These are phyloP conservation scores for Xylaria digitata DNA, from an alignment of 2,329 filamentous ascomycete species.

Conservation along the genomic window DNA sequence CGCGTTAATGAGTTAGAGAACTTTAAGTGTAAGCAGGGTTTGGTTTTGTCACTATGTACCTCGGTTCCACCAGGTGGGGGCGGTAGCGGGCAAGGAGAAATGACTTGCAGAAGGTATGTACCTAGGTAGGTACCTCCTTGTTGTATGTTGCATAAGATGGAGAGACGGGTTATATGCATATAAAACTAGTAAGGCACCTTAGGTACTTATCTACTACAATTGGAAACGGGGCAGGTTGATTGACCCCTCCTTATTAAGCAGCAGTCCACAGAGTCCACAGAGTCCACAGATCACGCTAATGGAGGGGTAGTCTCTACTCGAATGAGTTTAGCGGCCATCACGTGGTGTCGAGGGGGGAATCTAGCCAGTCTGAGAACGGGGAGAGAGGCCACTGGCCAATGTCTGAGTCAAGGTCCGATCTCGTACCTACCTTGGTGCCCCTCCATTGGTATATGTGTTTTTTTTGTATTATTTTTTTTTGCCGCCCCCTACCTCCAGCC, in stretches of 20 bases:
- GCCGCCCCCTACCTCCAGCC: not conserved
- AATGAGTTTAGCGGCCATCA: constrained; percentile 9
- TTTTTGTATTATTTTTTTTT: constrained; percentile 6
- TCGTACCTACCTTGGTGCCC: constrained; percentile 24
- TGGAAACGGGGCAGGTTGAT: not conserved
- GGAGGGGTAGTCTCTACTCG: constrained; percentile 20
- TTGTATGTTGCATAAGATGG: not conserved
- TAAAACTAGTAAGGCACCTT: not conserved
- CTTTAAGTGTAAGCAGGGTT: not conserved
- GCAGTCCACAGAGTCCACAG: not conserved
- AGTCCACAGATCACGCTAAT: constrained; percentile 11
- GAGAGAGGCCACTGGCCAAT: not conserved
- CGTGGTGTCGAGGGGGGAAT: not conserved
- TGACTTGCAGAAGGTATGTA: constrained; percentile 10
- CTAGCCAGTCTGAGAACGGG: no score
- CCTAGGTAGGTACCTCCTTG: no score
- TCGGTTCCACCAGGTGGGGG: constrained; percentile 3
- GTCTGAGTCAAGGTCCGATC: constrained; percentile 29
- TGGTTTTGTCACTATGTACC: no score
- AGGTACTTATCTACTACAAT: constrained; percentile 7
- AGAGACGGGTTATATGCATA: constrained; percentile 22
- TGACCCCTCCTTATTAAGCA: constrained; percentile 32
- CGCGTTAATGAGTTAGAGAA: constrained; percentile 35
- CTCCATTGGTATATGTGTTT: constrained; percentile 28
- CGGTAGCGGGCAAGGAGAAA: not conserved